These are phyloP conservation scores for Plasmodium relictum DNA, from an alignment of 169 alveolate genomes.

Conservation along the genomic window DNA sequence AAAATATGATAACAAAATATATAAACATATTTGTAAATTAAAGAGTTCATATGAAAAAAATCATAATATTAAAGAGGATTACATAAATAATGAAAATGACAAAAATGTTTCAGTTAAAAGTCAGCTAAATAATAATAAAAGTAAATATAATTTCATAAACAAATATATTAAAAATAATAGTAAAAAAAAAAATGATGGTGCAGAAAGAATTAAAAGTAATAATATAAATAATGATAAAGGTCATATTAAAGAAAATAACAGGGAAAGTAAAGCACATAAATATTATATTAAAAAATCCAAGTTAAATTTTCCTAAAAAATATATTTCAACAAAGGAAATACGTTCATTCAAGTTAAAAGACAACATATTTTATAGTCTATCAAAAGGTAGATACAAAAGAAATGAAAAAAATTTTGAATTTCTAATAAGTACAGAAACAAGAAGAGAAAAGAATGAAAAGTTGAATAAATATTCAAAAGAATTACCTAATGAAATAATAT, in stretches of 20 bases:
- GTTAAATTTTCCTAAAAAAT: neutral
- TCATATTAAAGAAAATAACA: neutral
- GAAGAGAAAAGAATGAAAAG: slow-evolving; percentile 15
- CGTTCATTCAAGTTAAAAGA: neutral
- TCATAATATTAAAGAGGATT: neutral
- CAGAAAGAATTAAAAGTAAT: neutral
- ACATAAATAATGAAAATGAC: neutral
- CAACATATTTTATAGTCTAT: neutral
- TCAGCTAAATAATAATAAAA: neutral
- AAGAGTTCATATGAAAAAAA: no score
- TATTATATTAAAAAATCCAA: slow-evolving; percentile 1
- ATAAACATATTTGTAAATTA: no score
- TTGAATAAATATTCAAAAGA: neutral
- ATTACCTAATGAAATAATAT: slow-evolving; percentile 13
- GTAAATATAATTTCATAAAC: neutral
- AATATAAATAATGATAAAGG: neutral
- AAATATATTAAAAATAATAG: neutral
- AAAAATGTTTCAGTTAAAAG: neutral
- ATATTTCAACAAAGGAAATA: neutral
- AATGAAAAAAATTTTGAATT: slow-evolving; percentile 25
- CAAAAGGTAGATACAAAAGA: neutral
- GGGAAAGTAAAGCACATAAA: neutral
- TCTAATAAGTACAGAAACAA: slow-evolving; percentile 29
- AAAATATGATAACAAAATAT: no score
- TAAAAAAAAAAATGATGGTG: neutral